Evolutionary conservation across 2,329 filamentous ascomycete genomes (phyloP).

Genomic region (Aspergillus ochraceoroseus): DNA sequence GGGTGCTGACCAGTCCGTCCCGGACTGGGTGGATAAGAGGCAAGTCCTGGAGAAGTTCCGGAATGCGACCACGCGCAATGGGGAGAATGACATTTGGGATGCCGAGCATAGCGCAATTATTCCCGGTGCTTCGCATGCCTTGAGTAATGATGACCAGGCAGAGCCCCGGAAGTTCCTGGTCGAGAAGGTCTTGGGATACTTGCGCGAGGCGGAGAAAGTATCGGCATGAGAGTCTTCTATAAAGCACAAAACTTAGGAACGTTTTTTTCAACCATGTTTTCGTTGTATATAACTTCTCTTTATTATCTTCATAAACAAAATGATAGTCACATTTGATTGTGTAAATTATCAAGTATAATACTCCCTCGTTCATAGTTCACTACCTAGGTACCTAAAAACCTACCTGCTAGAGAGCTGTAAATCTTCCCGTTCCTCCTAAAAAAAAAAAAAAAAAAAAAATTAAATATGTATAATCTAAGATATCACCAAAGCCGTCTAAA

Average conservation of each 20-base stretch:
- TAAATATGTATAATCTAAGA: no score
- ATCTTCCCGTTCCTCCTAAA: no score
- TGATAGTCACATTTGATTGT: not conserved
- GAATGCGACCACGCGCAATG: conserved; percentile 34
- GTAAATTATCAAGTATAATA: no score
- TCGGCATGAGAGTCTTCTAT: not conserved
- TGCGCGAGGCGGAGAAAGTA: conserved; percentile 8
- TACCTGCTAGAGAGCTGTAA: no score
- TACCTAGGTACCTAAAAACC: no score
- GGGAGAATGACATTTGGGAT: conserved; percentile 44
- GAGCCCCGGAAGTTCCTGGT: conserved; percentile 27
- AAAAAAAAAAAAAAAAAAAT: no score
- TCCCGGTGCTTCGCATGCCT: conserved; percentile 36
- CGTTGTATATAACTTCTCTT: no score
- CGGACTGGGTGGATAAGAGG: conserved; percentile 46
- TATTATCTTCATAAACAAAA: not conserved
- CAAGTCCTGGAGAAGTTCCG: conserved; percentile 42
- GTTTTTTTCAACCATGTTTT: no score
- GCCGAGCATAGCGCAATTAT: conserved; percentile 45
- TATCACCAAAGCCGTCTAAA: conserved; percentile 31
- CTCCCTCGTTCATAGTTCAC: no score
- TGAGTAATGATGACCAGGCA: conserved; percentile 36
- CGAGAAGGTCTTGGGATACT: conserved; percentile 27
- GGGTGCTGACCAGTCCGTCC: conserved; percentile 45
- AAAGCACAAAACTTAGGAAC: not conserved